Evolutionary conservation across 1,284 basidiomycete genomes (phyloP).

Genomic region (Prillingera fragicola): DNA sequence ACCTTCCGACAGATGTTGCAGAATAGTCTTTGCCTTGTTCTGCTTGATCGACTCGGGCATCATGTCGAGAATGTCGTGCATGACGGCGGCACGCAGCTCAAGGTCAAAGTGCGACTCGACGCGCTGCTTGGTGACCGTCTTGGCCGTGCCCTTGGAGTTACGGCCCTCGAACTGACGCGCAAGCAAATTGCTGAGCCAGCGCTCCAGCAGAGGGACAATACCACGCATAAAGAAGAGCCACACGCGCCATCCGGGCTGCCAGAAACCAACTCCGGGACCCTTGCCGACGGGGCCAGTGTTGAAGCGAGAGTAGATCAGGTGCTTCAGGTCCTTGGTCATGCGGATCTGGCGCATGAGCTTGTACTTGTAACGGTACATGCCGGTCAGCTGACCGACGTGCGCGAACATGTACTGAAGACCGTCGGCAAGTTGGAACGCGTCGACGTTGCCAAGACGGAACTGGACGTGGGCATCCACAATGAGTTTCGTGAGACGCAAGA

Average conservation of each 20-base stretch:
- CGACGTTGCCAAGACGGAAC: conserved; percentile 96
- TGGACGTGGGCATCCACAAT: conserved; percentile 99
- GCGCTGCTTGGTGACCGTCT: conserved; percentile 97
- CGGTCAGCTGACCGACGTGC: conserved; percentile 95
- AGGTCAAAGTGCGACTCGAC: conserved; percentile 98
- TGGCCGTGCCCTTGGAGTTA: conserved; percentile 91
- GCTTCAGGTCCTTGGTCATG: conserved; percentile 98
- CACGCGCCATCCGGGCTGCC: conserved; percentile 99
- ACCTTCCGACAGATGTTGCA: conserved; percentile 95
- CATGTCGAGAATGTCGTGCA: conserved; percentile 95
- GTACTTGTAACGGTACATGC: conserved; percentile 94
- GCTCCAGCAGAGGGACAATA: conserved; percentile 92
- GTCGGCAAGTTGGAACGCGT: conserved; percentile 98
- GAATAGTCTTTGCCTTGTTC: conserved; percentile 77
- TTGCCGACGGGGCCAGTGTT: conserved; percentile 99
- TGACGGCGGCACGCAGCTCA: conserved; percentile 94
- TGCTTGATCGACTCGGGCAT: conserved; percentile 99
- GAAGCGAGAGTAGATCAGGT: conserved; percentile 71
- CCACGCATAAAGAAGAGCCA: conserved; percentile 99
- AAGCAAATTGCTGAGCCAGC: conserved; percentile 96
- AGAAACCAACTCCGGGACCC: conserved; percentile 98
- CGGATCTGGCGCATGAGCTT: conserved; percentile 99
- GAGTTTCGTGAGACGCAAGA: conserved; percentile 92
- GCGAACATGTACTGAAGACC: conserved; percentile 97
- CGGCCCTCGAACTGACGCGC: conserved; percentile 96